Evolutionary conservation across 1,284 basidiomycete genomes (phyloP).

Genomic region (Cryptococcus sp.): DNA sequence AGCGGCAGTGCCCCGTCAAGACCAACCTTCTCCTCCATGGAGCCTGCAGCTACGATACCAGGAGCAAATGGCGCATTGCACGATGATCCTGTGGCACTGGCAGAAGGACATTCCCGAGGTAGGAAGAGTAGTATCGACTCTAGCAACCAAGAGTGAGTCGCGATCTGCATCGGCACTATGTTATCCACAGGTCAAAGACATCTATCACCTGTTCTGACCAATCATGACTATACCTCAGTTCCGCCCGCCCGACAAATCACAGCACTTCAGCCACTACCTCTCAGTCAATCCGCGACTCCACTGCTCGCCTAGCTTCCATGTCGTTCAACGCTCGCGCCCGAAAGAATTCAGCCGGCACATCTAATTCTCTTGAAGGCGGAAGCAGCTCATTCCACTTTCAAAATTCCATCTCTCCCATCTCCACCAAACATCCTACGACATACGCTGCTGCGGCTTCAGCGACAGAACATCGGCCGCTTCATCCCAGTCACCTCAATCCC

Average conservation of each 20-base stretch:
- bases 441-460: background rate
- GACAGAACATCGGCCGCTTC: constrained; percentile 29
- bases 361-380: constrained; percentile 6
- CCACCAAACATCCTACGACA: constrained; percentile 6
- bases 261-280: constrained; percentile 17
- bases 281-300: constrained; percentile 45
- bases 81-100: constrained; percentile 12
- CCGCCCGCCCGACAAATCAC: background rate
- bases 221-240: background rate
- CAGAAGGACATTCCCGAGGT: background rate
- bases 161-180: background rate
- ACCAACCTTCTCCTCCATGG: constrained; percentile 3
- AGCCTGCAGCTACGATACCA: constrained; percentile 2
- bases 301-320: constrained; percentile 49
- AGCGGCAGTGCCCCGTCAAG: constrained; percentile 15
- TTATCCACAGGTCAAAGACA: background rate
- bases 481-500: constrained; percentile 38
- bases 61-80: constrained; percentile 6
- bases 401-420: constrained; percentile 9
- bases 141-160: constrained; percentile 24
- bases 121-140: constrained; percentile 10
- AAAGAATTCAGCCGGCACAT: constrained; percentile 15
- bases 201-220: background rate
- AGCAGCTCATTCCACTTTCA: constrained; percentile 11
- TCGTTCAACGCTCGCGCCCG: constrained; percentile 31